These are phyloP conservation scores for Sporothrix humicola DNA, from an alignment of 2,329 filamentous ascomycete species.

Conservation along the genomic window DNA sequence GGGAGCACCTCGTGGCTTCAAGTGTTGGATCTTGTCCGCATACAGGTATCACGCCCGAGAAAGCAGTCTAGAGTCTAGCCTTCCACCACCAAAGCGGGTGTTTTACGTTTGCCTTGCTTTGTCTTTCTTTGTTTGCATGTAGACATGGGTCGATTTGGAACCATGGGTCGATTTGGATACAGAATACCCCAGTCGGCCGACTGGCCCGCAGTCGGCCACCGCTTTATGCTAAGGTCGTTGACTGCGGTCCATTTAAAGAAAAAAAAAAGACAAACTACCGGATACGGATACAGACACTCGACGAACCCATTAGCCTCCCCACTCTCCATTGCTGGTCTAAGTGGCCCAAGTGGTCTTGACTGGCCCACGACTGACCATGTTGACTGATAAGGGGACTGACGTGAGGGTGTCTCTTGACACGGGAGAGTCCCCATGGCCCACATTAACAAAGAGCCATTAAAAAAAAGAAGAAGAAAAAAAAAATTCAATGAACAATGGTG, in stretches of 20 bases:
- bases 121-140: slow-evolving; percentile 9
- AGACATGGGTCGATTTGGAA: neutral
- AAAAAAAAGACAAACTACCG: neutral
- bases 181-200: too few relatives aligned
- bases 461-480: too few relatives aligned
- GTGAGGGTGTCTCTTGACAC: neutral
- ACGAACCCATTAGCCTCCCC: neutral
- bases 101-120: neutral
- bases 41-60: neutral
- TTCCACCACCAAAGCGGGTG: neutral
- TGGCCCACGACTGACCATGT: neutral
- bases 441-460: too few relatives aligned
- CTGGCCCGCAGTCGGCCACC: too few relatives aligned
- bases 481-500: too few relatives aligned
- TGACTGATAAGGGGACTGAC: neutral
- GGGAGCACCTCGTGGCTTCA: neutral
- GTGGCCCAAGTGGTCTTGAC: too few relatives aligned
- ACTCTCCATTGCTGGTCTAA: too few relatives aligned
- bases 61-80: slow-evolving; percentile 5
- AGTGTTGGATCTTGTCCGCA: neutral
- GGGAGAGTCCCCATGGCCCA: neutral
- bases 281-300: slow-evolving; percentile 5
- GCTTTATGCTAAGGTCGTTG: neutral
- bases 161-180: too few relatives aligned
- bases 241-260: neutral